A percentile compares a stretch with the other conserved stretches of the same genome.
Evolutionary conservation across 805 yeast genomes (phyloP).

Genomic region (Metschnikowia orientalis): DNA sequence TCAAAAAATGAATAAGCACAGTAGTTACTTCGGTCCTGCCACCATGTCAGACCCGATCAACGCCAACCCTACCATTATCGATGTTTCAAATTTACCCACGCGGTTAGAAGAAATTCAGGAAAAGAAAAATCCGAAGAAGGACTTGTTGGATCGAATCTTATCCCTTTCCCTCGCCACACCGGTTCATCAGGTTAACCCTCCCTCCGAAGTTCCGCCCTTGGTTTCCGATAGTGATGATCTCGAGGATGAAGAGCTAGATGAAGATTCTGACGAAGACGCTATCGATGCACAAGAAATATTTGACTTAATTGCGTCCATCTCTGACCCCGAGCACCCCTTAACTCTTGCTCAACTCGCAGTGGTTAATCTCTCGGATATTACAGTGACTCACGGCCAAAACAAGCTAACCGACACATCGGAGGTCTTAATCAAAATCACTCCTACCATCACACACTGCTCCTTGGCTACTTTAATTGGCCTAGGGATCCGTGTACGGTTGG

Average conservation of each 20-base stretch:
- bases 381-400: slow-evolving; percentile 53
- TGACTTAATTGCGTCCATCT: slow-evolving; percentile 18
- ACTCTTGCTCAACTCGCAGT: slow-evolving; percentile 93
- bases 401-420: slow-evolving; percentile 54
- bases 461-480: slow-evolving; percentile 93
- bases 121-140: slow-evolving; percentile 14
- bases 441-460: slow-evolving; percentile 97
- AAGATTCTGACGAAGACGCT: slow-evolving; percentile 44
- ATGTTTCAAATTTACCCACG: slow-evolving; percentile 71
- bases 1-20: not conserved
- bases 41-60: slow-evolving; percentile 78
- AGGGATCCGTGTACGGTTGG: slow-evolving; percentile 88
- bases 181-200: slow-evolving; percentile 1
- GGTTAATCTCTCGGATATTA: slow-evolving; percentile 78
- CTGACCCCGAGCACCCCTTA: slow-evolving; percentile 95
- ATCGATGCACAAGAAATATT: slow-evolving; percentile 83
- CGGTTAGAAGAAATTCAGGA: slow-evolving; percentile 33
- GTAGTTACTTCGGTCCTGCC: not conserved
- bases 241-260: slow-evolving; percentile 15
- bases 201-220: slow-evolving; percentile 24
- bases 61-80: slow-evolving; percentile 85
- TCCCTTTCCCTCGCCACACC: slow-evolving; percentile 27
- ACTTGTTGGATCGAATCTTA: slow-evolving; percentile 25
- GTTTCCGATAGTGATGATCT: slow-evolving; percentile 20
- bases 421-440: slow-evolving; percentile 81